Base-by-base conservation (phyloP, 805 yeast species). In the Barnettozyma wickerhamii region DNA sequence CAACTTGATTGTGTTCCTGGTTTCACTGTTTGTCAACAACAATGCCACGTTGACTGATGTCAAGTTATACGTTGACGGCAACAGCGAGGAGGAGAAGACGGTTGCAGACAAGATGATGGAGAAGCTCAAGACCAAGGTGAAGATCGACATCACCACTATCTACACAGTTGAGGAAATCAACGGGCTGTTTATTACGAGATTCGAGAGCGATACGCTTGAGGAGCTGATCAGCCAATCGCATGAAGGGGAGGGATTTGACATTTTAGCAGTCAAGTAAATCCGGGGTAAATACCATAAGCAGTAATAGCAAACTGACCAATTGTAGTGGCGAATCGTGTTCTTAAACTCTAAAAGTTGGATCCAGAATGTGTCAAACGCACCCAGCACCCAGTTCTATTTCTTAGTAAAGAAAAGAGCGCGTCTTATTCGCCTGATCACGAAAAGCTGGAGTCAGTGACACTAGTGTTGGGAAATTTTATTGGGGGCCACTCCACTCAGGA, bases 111-210 rank as follows among this genome's bases (percentile, higher is more conserved):
- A 17, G 9, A 15, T 26, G 5, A 18, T 35, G 15, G 42, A 38
- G n/a, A 38, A 23, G 13, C 17, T 42, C 19, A 33, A 35, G 17
- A 30, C 19, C 13, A 31, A 15, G 19, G 27, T 35, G 9, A 42
- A 42, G 19, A 12, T 24, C 5, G 26, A 35, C 21, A 14, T 38
- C 3, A 33, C 28, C 5, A 32, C 19, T 13, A 36, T 42, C 18
- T n/a, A 28, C 14, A 10, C 14, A 18, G 12, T 18, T 5, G 35
- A 31, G 6, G 40, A 42, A 10, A 42, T 42, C 18, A 19, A 15
- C 14, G 46, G 46, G 2, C 14, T 42, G n/a, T 39, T 32, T 19
- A 37, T 42, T 5, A 38, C 40, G 2, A 38, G 38, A 28, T 38
- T 28, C 19, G 38, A 32, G 3, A 15, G 13, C 14, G 27, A 33